Conservation (phyloP, 2,329 filamentous ascomycete genomes). For the Trichoderma sp. region DNA sequence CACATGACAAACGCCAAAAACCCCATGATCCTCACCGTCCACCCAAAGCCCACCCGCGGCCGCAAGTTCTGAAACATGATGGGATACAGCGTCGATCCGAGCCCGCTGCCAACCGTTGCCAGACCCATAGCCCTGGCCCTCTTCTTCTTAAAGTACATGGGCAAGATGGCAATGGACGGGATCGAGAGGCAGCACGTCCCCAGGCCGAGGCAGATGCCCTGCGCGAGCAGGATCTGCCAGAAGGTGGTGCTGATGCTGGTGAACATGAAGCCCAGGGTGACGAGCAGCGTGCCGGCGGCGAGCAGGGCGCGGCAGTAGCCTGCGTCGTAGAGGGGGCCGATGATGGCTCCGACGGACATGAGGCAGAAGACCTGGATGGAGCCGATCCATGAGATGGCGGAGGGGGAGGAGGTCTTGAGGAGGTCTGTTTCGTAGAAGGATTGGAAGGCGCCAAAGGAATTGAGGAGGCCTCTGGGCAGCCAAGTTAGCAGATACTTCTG, state of each 20-base stretch:
- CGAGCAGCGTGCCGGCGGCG: constrained; percentile 41
- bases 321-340: constrained; percentile 49
- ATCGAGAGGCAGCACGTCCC: constrained; percentile 44
- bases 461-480: constrained; percentile 39
- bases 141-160: constrained; percentile 47
- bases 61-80: constrained; percentile 43
- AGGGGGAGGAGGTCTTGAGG: constrained; percentile 35
- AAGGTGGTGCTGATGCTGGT: constrained; percentile 50
- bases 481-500: neutral
- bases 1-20: constrained; percentile 42
- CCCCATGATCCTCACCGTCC: constrained; percentile 43
- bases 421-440: constrained; percentile 40
- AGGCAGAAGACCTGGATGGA: constrained; percentile 49
- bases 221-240: constrained; percentile 48
- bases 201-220: constrained; percentile 46
- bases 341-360: constrained; percentile 46
- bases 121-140: constrained; percentile 50
- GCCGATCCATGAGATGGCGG: constrained; percentile 51
- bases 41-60: constrained; percentile 40
- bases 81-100: constrained; percentile 47
- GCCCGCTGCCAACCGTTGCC: constrained; percentile 46
- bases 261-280: constrained; percentile 50
- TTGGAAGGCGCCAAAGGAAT: constrained; percentile 46
- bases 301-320: constrained; percentile 48
- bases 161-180: constrained; percentile 44